Evolutionary conservation across 108 stramenopile genomes (phyloP), one percentile per base, ranked within the genome.

Genomic region (Skeletonema costatum): DNA sequence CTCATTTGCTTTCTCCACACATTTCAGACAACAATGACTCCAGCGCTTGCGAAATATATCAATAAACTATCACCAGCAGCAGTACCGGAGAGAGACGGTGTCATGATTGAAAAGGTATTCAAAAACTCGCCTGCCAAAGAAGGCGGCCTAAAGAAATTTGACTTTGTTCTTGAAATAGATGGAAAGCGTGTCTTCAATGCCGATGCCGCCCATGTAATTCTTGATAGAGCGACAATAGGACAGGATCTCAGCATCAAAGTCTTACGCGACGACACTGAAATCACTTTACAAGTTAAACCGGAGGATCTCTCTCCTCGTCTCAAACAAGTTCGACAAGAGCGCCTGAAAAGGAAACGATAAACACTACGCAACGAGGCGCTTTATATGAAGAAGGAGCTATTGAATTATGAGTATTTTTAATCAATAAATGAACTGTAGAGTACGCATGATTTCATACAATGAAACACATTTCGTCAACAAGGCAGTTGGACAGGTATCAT

Each of bases 51-150:
- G 64, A 82, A 88, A 53, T 93, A 93, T 71, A 77, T 71, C 56
- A 77, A 63, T 33, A 81, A 50, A 44, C 44, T 64, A 25, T 77
- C 76, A 39, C 75, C 58, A 39, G 46, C 46, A 42, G 56, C 53
- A 60, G 75, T 92, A 32, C 92, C 92, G 3, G 94, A 95, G 79
- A 84, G 83, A 14, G 73, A 91, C 56, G 94, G 94, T 9, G 94
- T 91, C 6, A 74, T 95, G 51, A 87, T 95, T 21, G 78, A 81
- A 76, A 88, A 89, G 71, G 91, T 97, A 1, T 92, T 90, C 80
- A 87, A 83, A 44, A 77, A 86, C 25, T 88, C 92, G 19, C 93
- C 96, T 1, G 90, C 92, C 9, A 80, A 88, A 68, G 60, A 63
- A 29, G 90, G 90, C 19, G 93, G 93, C 31, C 73, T 97, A 25